Conservation (phyloP, 805 yeast species). For the Saturnispora sanitii region DNA sequence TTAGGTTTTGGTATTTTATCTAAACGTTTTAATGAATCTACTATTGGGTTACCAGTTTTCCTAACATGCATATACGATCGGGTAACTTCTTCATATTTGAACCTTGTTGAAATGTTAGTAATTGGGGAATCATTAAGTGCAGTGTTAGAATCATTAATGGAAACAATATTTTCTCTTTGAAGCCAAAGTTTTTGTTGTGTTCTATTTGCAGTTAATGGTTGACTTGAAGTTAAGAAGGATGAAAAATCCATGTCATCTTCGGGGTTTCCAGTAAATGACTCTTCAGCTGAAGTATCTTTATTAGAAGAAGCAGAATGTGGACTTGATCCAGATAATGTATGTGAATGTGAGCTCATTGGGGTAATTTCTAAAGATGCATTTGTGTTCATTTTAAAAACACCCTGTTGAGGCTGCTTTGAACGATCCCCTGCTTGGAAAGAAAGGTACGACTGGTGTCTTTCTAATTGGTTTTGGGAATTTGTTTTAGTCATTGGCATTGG, state of each 20-base stretch:
- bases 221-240: constrained; percentile 27
- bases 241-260: constrained; percentile 13
- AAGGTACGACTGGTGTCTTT: constrained; percentile 17
- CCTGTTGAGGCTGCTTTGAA: neutral
- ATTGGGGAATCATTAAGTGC: constrained; percentile 18
- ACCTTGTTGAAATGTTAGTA: constrained; percentile 38
- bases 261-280: neutral
- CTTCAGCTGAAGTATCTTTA: neutral
- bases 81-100: constrained; percentile 72
- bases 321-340: neutral
- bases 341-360: neutral
- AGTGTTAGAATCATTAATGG: constrained; percentile 44
- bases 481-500: constrained; percentile 1
- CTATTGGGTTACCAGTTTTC: constrained; percentile 60
- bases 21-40: constrained; percentile 49
- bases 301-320: neutral
- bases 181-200: constrained; percentile 82
- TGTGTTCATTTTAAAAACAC: neutral
- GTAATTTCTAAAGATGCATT: neutral
- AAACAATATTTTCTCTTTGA: constrained; percentile 54
- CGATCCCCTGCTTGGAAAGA: constrained; percentile 10
- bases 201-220: constrained; percentile 45
- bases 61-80: constrained; percentile 64
- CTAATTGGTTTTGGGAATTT: constrained; percentile 4
- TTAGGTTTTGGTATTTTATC: constrained; percentile 15